These are phyloP conservation scores for Myrica gale DNA, from an alignment of 306 rosid species.

Conservation along the genomic window DNA sequence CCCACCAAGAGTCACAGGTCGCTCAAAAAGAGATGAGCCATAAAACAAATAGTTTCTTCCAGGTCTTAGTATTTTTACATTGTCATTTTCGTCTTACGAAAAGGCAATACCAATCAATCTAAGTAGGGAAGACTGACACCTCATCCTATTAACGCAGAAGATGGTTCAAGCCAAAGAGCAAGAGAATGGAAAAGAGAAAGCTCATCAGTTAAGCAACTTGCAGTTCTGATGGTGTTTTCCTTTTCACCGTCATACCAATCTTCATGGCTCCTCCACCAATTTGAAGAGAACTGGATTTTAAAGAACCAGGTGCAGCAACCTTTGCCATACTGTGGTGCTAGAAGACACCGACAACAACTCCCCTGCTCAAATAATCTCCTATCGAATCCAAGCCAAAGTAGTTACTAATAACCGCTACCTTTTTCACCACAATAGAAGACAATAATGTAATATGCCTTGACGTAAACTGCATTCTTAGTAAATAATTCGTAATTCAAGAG, in stretches of 20 bases:
- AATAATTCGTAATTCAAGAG: background rate
- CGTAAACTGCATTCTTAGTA: background rate
- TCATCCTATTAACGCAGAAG: background rate
- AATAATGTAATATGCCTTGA: too few relatives aligned
- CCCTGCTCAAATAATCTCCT: conserved; percentile 28
- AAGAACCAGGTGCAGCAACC: conserved; percentile 52
- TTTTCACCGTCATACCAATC: conserved; percentile 43
- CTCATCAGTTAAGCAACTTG: conserved; percentile 7
- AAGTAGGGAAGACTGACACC: background rate
- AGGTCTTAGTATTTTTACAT: background rate
- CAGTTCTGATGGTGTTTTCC: conserved; percentile 86
- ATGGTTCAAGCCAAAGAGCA: background rate
- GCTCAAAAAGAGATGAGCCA: background rate
- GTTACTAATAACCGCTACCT: too few relatives aligned
- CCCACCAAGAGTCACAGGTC: background rate
- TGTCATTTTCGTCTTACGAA: background rate
- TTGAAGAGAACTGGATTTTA: conserved; percentile 48
- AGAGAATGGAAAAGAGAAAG: background rate
- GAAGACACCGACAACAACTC: background rate
- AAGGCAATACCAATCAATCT: background rate
- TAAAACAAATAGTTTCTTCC: background rate
- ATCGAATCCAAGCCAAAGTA: background rate
- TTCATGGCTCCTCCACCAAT: conserved; percentile 46
- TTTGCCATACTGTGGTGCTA: conserved; percentile 49
- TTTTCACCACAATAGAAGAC: too few relatives aligned